Percentiles rank a stretch among this genome's conserved stretches.
These are phyloP conservation scores for Brassica cretica DNA, from an alignment of 345 rosid genomes.

Conservation along the genomic window DNA sequence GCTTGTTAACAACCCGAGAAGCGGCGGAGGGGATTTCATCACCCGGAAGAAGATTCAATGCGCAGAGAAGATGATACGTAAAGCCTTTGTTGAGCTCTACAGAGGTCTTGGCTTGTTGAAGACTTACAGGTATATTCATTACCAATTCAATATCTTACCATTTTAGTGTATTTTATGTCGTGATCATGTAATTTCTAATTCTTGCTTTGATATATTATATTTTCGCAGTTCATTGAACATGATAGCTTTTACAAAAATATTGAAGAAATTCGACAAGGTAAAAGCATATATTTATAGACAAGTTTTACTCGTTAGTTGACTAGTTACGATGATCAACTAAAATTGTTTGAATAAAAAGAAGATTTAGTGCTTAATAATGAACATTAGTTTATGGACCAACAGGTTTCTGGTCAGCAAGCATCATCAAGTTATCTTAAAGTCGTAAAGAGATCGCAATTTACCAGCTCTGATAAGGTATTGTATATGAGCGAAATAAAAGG, in stretches of 20 bases:
- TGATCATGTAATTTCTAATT: constrained; percentile 25
- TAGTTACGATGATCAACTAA: constrained; percentile 8
- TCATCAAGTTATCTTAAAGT: constrained; percentile 75
- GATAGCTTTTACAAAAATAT: constrained; percentile 83
- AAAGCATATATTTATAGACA: background rate
- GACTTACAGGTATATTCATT: constrained; percentile 62
- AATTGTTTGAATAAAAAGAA: background rate
- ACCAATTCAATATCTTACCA: background rate
- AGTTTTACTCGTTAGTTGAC: background rate
- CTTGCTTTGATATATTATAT: background rate
- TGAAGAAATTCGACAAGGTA: constrained; percentile 98
- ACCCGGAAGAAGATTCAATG: constrained; percentile 73
- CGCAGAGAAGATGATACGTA: constrained; percentile 83
- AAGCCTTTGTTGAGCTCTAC: constrained; percentile 90
- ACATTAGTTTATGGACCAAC: constrained; percentile 17
- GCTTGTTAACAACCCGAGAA: constrained; percentile 67
- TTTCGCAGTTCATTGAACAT: constrained; percentile 75
- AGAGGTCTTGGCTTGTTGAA: constrained; percentile 74
- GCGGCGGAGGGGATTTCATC: constrained; percentile 56
- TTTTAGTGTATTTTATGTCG: background rate
- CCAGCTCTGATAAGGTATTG: constrained; percentile 92
- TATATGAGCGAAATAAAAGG: background rate
- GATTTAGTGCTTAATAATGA: constrained; percentile 27
- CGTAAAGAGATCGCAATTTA: constrained; percentile 87
- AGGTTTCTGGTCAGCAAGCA: constrained; percentile 85